Conservation (phyloP, 228 moss, liverwort and hornwort genomes). For the Sphagnum magellanicum region DNA sequence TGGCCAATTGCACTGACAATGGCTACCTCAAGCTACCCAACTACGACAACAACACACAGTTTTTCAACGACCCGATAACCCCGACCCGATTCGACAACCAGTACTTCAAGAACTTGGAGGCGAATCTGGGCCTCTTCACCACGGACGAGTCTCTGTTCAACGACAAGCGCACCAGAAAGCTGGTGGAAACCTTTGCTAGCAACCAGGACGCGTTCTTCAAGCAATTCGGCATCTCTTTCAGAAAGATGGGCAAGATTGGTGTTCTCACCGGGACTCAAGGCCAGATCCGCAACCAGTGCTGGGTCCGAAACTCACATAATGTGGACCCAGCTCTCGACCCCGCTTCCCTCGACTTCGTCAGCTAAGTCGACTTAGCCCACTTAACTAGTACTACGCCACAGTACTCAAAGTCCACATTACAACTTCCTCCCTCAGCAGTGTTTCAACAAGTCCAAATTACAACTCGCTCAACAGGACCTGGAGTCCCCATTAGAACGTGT, state of each 20-base stretch:
- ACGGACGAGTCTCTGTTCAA: neutral
- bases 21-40: neutral
- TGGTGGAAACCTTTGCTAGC: neutral
- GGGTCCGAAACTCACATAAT: conserved; percentile 6
- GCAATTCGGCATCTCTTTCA: neutral
- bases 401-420: too few species aligned
- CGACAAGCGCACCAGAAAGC: neutral
- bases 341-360: neutral
- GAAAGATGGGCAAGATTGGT: conserved; percentile 4
- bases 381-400: too few species aligned
- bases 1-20: conserved; percentile 5
- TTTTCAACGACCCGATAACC: conserved; percentile 4
- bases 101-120: conserved; percentile 1
- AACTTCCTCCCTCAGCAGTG: too few species aligned
- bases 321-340: neutral
- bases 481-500: too few species aligned
- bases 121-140: neutral
- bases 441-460: too few species aligned
- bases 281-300: conserved; percentile 5
- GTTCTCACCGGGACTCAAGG: conserved; percentile 2
- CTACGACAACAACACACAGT: neutral
- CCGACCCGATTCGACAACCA: neutral
- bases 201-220: neutral
- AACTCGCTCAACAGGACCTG: too few species aligned
- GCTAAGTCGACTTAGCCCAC: too few species aligned